Conservation (phyloP, 2,329 filamentous ascomycete species). For the Simplicillium sp. region DNA sequence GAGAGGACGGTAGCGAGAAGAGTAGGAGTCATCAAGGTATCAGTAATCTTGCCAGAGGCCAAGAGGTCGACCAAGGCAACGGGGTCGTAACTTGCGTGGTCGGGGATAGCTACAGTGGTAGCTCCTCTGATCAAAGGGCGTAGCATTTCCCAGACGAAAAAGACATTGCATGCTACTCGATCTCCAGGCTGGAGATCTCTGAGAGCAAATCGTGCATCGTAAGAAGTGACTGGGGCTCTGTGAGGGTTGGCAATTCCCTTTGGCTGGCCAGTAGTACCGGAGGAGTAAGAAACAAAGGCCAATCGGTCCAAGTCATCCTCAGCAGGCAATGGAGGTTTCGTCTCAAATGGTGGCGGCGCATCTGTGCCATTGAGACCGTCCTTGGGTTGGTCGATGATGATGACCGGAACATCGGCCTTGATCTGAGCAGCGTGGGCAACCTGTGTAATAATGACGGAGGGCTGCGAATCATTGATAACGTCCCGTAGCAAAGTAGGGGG, state of each 20-base stretch:
- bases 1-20: conserved; percentile 65
- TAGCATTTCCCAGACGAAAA: conserved; percentile 79
- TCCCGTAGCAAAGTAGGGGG: conserved; percentile 64
- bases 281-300: conserved; percentile 74
- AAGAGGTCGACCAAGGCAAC: conserved; percentile 64
- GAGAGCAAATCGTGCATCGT: conserved; percentile 60
- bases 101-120: conserved; percentile 65
- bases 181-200: conserved; percentile 63
- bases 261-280: conserved; percentile 68
- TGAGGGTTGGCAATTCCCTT: conserved; percentile 78
- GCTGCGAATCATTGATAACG: conserved; percentile 66
- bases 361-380: conserved; percentile 15
- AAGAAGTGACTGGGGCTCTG: conserved; percentile 63
- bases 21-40: conserved; percentile 78
- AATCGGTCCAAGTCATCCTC: conserved; percentile 64
- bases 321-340: conserved; percentile 42
- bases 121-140: conserved; percentile 68
- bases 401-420: conserved; percentile 51
- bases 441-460: conserved; percentile 61
- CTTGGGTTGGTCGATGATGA: conserved; percentile 49
- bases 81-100: conserved; percentile 70
- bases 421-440: conserved; percentile 55
- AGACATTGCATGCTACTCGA: conserved; percentile 79
- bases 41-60: conserved; percentile 55
- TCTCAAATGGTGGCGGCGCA: conserved; percentile 19